Percentiles rank a stretch among this genome's conserved stretches.
Conservation (phyloP, 2,329 filamentous ascomycete genomes). For the Cytospora mali region DNA sequence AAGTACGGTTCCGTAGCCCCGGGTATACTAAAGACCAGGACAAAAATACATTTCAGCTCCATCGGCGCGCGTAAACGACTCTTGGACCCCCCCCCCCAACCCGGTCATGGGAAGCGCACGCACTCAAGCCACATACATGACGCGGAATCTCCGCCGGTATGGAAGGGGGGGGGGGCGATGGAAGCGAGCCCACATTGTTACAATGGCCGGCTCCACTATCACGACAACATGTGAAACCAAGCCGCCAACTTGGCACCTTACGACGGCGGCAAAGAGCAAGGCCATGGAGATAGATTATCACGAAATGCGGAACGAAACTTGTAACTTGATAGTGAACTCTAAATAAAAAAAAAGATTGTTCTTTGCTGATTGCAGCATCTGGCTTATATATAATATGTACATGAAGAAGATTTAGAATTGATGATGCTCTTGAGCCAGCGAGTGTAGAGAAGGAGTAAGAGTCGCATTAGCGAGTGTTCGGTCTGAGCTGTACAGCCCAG, state of each 20-base stretch:
- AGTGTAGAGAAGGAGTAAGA: slow-evolving; percentile 24
- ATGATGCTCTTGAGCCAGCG: slow-evolving; percentile 16
- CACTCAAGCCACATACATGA: slow-evolving; percentile 7
- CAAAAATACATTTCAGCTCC: background rate
- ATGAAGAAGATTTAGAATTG: slow-evolving; percentile 18
- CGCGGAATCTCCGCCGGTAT: slow-evolving; percentile 12
- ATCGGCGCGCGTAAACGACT: background rate
- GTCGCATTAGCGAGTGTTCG: slow-evolving; percentile 19
- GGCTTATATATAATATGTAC: slow-evolving; percentile 15
- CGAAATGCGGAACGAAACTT: no score
- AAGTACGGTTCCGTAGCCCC: no score
- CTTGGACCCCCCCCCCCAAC: no score
- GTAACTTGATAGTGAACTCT: no score
- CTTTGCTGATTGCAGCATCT: slow-evolving; percentile 1
- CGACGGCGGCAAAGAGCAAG: no score
- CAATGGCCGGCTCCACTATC: background rate
- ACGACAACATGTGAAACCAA: slow-evolving; percentile 3
- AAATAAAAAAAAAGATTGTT: background rate
- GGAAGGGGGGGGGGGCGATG: background rate
- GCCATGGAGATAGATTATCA: background rate
- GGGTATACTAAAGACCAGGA: no score
- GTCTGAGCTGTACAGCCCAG: background rate
- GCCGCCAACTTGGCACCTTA: background rate
- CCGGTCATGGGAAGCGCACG: slow-evolving; percentile 14
- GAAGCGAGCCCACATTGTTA: slow-evolving; percentile 5